Conservation (phyloP, 352 stramenopile species). For the Saprolegnia diclina region DNA sequence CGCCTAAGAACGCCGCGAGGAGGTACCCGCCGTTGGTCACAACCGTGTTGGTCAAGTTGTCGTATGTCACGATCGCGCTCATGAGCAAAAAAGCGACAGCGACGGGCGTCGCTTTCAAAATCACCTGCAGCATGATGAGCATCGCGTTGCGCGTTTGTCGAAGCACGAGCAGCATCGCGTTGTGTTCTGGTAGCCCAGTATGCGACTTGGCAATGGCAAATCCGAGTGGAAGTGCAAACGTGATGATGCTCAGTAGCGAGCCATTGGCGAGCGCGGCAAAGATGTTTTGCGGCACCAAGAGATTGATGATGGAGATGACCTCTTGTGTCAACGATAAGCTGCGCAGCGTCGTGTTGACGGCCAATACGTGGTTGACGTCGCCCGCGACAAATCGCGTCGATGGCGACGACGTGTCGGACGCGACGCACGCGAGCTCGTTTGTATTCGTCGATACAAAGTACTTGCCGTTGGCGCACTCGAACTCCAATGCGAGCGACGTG, state of each 20-base stretch:
- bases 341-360: constrained; percentile 34
- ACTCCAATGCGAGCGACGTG: not conserved
- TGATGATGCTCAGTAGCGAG: constrained; percentile 56
- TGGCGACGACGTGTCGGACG: not conserved
- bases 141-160: constrained; percentile 62
- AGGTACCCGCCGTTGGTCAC: constrained; percentile 41
- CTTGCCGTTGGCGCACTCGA: constrained; percentile 14
- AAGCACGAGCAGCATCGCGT: constrained; percentile 27
- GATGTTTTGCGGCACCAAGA: constrained; percentile 63
- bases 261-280: constrained; percentile 42
- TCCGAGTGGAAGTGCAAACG: constrained; percentile 62
- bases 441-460: not conserved
- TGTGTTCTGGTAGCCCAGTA: not conserved
- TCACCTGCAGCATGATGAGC: constrained; percentile 61
- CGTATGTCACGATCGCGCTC: constrained; percentile 40
- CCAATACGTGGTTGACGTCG: constrained; percentile 45
- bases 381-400: constrained; percentile 28
- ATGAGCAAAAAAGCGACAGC: constrained; percentile 62
- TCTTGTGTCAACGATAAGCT: constrained; percentile 51
- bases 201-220: constrained; percentile 34
- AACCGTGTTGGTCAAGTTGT: constrained; percentile 25
- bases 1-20: constrained; percentile 32
- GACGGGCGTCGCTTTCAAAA: constrained; percentile 54
- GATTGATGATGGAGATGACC: constrained; percentile 47
- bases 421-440: not conserved